phyloP scores from a whole-genome alignment of 2,329 filamentous ascomycete genomes.

The Lachnellula occidentalis region DNA sequence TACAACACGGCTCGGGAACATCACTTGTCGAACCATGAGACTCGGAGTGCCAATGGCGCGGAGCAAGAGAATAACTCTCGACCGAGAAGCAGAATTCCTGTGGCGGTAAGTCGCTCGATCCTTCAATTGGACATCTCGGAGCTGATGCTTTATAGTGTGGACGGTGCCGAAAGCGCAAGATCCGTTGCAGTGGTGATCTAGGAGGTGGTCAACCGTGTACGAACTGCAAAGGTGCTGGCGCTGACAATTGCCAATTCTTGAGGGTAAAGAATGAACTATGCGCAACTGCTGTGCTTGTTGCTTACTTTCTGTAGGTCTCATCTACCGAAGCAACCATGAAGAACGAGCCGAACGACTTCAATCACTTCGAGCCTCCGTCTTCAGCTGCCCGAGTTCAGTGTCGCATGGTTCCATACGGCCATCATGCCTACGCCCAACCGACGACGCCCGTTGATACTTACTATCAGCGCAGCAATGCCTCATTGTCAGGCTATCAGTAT shows the following conservation, averaged over 20 bases:
- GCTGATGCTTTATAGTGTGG: constrained; percentile 56
- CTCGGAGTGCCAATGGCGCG: constrained; percentile 17
- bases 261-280: constrained; percentile 50
- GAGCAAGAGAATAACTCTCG: constrained; percentile 22
- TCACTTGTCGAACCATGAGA: constrained; percentile 16
- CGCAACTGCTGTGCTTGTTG: not conserved
- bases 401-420: constrained; percentile 19
- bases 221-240: constrained; percentile 73
- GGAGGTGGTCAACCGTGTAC: constrained; percentile 70
- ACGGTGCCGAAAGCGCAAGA: constrained; percentile 88
- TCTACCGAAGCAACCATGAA: constrained; percentile 25
- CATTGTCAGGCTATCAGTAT: constrained; percentile 16
- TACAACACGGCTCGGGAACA: constrained; percentile 17
- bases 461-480: constrained; percentile 14
- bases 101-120: constrained; percentile 39
- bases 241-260: constrained; percentile 70
- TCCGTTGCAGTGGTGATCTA: constrained; percentile 83
- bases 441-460: constrained; percentile 9
- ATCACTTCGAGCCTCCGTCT: constrained; percentile 19
- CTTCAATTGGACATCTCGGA: constrained; percentile 2
- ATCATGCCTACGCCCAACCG: constrained; percentile 14
- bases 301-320: constrained; percentile 23
- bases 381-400: constrained; percentile 21
- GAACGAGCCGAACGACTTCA: constrained; percentile 18
- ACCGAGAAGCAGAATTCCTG: constrained; percentile 41